phyloP scores from a whole-genome alignment of 2,329 filamentous ascomycete genomes.

The Hypoxylon sp. region DNA sequence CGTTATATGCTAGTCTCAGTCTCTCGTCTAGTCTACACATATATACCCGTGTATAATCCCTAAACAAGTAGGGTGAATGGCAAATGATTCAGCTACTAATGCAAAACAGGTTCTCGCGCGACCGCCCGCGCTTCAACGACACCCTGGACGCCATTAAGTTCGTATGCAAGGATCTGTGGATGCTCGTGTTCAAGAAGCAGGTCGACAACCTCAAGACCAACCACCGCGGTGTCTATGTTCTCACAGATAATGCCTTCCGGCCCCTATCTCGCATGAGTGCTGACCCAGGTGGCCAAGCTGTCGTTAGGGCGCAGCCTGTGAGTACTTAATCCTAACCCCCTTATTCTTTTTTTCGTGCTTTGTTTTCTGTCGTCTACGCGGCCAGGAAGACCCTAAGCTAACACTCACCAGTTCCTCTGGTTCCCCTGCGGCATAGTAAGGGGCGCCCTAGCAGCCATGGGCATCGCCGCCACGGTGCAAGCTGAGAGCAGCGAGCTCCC shows the following conservation, averaged over 20 bases:
- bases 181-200: constrained; percentile 93
- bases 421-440: constrained; percentile 95
- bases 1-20: constrained; percentile 9
- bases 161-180: constrained; percentile 98
- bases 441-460: constrained; percentile 91
- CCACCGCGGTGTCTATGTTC: constrained; percentile 94
- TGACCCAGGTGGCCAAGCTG: constrained; percentile 79
- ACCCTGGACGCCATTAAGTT: constrained; percentile 98
- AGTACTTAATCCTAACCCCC: constrained; percentile 53
- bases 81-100: neutral
- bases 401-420: constrained; percentile 80
- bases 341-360: constrained; percentile 9
- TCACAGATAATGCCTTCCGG: constrained; percentile 93
- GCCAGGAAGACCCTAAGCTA: constrained; percentile 2
- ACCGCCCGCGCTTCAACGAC: constrained; percentile 89
- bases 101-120: constrained; percentile 77
- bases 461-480: constrained; percentile 90
- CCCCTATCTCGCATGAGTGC: constrained; percentile 92
- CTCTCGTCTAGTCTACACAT: constrained; percentile 16
- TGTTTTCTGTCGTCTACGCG: neutral
- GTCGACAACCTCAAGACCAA: constrained; percentile 99
- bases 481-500: constrained; percentile 91
- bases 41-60: neutral
- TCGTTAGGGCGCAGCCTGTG: constrained; percentile 84
- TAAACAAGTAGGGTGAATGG: too few species aligned